phyloP scores from a whole-genome alignment of 306 rosid species.

The Datisca glomerata region DNA sequence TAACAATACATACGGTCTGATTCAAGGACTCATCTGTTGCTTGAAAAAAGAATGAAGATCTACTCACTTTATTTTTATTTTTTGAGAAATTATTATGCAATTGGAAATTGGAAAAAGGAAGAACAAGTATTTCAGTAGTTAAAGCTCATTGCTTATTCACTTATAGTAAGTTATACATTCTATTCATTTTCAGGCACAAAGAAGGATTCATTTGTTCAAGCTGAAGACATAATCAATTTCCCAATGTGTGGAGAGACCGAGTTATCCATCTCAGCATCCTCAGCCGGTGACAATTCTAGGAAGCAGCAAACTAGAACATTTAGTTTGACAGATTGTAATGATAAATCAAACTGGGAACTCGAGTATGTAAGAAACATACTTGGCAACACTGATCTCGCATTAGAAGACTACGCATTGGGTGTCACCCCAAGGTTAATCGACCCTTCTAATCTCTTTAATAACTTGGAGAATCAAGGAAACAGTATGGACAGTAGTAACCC shows the following conservation, averaged over 20 bases:
- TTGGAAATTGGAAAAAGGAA: too few species aligned
- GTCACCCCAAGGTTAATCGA: slow-evolving; percentile 22
- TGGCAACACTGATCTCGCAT: slow-evolving; percentile 30
- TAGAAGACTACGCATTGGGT: slow-evolving; percentile 40
- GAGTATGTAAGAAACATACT: slow-evolving; percentile 48
- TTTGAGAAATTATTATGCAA: too few species aligned
- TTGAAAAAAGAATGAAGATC: not conserved
- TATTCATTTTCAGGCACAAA: slow-evolving; percentile 40
- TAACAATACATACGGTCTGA: slow-evolving; percentile 4
- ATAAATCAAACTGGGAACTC: slow-evolving; percentile 43
- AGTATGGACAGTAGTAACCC: slow-evolving; percentile 15
- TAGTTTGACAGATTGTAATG: slow-evolving; percentile 16
- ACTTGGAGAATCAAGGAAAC: slow-evolving; percentile 30
- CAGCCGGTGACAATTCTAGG: slow-evolving; percentile 11
- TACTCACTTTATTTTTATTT: slow-evolving; percentile 2
- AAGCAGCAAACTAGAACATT: slow-evolving; percentile 15
- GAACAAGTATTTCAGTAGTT: too few species aligned
- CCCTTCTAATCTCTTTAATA: slow-evolving; percentile 43
- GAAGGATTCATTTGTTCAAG: slow-evolving; percentile 33
- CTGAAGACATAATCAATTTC: slow-evolving; percentile 24
- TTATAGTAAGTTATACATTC: too few species aligned
- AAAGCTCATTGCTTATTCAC: too few species aligned
- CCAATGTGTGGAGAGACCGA: slow-evolving; percentile 19
- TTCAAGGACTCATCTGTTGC: not conserved
- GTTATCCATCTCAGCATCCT: slow-evolving; percentile 27